Percentiles rank a stretch among this genome's conserved stretches.
phyloP scores from a whole-genome alignment of 352 stramenopile species.

The Globisporangium middletonii region DNA sequence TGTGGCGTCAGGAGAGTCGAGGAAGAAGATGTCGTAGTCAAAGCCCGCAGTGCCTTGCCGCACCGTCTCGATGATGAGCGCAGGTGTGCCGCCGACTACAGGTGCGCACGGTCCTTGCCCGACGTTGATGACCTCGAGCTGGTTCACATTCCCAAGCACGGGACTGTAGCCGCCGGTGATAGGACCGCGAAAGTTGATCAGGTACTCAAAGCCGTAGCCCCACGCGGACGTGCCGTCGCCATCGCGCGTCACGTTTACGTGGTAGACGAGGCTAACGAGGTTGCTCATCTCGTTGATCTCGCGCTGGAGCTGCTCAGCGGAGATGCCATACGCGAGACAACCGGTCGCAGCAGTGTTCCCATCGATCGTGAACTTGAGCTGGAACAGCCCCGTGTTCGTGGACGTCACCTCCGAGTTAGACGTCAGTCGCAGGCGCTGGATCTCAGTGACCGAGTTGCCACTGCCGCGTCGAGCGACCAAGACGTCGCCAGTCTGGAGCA shows the following conservation, averaged over 20 bases:
- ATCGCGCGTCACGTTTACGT: slow-evolving; percentile 60
- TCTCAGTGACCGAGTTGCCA: slow-evolving; percentile 52
- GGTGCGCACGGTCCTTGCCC: slow-evolving; percentile 32
- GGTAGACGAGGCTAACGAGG: slow-evolving; percentile 25
- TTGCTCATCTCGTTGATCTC: slow-evolving; percentile 60
- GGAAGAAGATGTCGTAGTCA: slow-evolving; percentile 77
- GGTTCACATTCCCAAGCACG: slow-evolving; percentile 49
- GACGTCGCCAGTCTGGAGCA: slow-evolving; percentile 35
- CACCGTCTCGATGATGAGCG: slow-evolving; percentile 64
- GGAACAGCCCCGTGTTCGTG: slow-evolving; percentile 41
- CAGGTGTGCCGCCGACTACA: slow-evolving; percentile 37
- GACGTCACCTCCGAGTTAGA: slow-evolving; percentile 56
- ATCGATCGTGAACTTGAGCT: slow-evolving; percentile 55
- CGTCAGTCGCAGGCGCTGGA: slow-evolving; percentile 67
- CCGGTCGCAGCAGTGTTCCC: slow-evolving; percentile 35
- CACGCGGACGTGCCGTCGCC: slow-evolving; percentile 57
- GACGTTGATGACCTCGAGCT: slow-evolving; percentile 47
- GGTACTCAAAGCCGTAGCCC: slow-evolving; percentile 79
- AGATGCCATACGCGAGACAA: slow-evolving; percentile 74
- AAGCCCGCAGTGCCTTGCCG: slow-evolving; percentile 48
- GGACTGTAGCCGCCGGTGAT: slow-evolving; percentile 47
- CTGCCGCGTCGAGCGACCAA: slow-evolving; percentile 54
- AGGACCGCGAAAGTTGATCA: slow-evolving; percentile 55
- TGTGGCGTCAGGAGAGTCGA: slow-evolving; percentile 32
- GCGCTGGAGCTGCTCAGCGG: slow-evolving; percentile 43